Evolutionary conservation across 208 protist genomes (phyloP).

Genomic region (Crithidia sp.): DNA sequence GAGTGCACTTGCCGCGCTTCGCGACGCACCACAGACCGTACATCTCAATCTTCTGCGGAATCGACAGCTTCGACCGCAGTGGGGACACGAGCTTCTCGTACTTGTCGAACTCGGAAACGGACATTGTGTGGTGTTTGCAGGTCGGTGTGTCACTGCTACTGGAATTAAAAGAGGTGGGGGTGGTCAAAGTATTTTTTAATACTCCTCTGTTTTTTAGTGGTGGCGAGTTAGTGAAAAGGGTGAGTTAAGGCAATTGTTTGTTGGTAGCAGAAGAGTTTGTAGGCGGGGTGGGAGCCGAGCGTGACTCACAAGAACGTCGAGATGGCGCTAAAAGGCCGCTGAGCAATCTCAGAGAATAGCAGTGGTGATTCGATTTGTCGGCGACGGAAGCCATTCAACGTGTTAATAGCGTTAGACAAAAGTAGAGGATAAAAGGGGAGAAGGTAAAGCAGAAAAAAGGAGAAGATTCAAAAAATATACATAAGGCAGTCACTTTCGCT

Average conservation of each 20-base stretch:
- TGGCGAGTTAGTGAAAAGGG: not conserved
- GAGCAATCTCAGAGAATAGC: no score
- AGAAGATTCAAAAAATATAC: constrained; percentile 1
- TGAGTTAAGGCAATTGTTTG: no score
- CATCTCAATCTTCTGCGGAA: constrained; percentile 80
- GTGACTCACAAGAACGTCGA: no score
- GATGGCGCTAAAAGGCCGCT: no score
- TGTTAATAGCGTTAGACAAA: no score
- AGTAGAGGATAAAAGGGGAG: not conserved
- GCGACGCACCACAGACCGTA: constrained; percentile 89
- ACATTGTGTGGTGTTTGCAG: constrained; percentile 4
- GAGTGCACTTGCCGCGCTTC: constrained; percentile 65
- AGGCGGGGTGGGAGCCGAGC: no score
- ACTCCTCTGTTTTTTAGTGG: not conserved
- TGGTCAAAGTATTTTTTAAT: no score
- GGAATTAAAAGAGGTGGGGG: not conserved
- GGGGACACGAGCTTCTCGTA: constrained; percentile 45
- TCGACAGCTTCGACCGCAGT: constrained; percentile 55
- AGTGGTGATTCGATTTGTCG: no score
- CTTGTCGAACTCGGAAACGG: constrained; percentile 50
- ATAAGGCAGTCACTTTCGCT: not conserved
- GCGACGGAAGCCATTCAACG: no score
- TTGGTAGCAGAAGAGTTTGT: no score
- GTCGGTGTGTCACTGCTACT: not conserved
- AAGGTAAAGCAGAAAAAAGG: not conserved